Evolutionary conservation across 352 stramenopile species (phyloP).

Genomic region (Paralagenidium karlingii): DNA sequence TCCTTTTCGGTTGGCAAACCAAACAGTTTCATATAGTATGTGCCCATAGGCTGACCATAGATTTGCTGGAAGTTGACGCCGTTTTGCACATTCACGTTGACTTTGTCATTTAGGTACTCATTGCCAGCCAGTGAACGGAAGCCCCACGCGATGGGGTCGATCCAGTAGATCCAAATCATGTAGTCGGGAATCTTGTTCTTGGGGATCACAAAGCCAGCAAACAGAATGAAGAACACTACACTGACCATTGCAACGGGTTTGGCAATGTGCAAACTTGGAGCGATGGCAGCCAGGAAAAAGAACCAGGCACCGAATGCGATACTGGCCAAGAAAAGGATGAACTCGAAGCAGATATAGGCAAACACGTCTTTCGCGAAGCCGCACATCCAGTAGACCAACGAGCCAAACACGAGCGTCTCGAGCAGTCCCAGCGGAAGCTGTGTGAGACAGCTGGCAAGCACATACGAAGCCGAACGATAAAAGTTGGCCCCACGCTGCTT

Average conservation of each 20-base stretch:
- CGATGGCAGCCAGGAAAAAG: conserved; percentile 27
- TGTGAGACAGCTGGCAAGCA: conserved; percentile 36
- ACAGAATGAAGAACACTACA: conserved; percentile 34
- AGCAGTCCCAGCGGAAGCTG: conserved; percentile 41
- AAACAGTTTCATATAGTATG: conserved; percentile 33
- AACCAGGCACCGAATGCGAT: conserved; percentile 53
- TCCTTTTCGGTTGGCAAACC: conserved; percentile 20
- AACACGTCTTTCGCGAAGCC: conserved; percentile 26
- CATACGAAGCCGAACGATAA: conserved; percentile 70
- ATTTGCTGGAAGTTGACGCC: conserved; percentile 23
- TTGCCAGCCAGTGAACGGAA: conserved; percentile 25
- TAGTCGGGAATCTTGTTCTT: conserved; percentile 39
- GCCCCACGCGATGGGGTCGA: conserved; percentile 50
- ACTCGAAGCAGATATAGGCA: conserved; percentile 42
- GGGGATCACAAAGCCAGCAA: conserved; percentile 40
- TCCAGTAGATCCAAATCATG: conserved; percentile 60
- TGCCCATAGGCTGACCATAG: conserved; percentile 28
- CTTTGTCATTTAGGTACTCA: conserved; percentile 24
- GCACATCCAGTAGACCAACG: conserved; percentile 84
- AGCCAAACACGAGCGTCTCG: conserved; percentile 78
- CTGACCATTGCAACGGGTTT: conserved; percentile 28
- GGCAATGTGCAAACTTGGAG: conserved; percentile 26
- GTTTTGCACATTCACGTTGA: conserved; percentile 23
- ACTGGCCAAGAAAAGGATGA: conserved; percentile 55
- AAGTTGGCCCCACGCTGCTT: conserved; percentile 85